Conservation (phyloP, 805 yeast species). For the Ogataea wickerhamii region DNA sequence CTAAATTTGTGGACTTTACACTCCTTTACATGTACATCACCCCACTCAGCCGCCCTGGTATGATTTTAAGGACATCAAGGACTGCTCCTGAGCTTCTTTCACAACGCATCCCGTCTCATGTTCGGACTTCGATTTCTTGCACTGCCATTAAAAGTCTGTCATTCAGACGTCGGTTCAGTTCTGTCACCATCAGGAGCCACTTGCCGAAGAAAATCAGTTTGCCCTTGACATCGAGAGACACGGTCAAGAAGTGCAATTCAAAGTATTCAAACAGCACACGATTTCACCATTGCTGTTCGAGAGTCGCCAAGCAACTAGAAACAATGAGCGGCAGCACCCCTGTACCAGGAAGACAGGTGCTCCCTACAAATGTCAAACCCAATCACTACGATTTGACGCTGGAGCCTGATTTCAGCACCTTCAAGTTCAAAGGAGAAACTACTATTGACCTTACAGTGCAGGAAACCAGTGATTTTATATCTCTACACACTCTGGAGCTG, state of each 20-base stretch:
- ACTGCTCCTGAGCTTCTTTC: no score
- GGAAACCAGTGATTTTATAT: conserved; percentile 43
- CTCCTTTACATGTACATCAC: no score
- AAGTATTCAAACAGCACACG: not conserved
- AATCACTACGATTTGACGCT: conserved; percentile 65
- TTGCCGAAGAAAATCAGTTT: conserved; percentile 1
- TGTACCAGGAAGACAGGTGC: conserved; percentile 29
- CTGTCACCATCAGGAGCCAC: conserved; percentile 1
- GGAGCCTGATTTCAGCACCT: conserved; percentile 34
- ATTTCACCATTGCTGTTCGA: conserved; percentile 14
- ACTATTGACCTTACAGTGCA: conserved; percentile 46
- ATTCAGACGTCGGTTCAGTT: conserved; percentile 4
- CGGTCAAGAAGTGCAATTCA: not conserved
- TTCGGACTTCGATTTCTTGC: no score
- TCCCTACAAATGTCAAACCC: conserved; percentile 61
- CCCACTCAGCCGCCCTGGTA: no score
- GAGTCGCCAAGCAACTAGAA: conserved; percentile 11
- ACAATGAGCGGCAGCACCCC: conserved; percentile 5
- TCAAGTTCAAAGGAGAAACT: conserved; percentile 52
- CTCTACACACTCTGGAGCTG: conserved; percentile 39
- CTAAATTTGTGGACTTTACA: no score
- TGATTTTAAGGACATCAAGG: no score
- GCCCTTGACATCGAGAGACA: not conserved
- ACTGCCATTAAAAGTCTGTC: no score
- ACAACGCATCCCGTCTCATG: no score